Conservation (phyloP, 2,329 filamentous ascomycete genomes). For the Aspergillus luchuensis region DNA sequence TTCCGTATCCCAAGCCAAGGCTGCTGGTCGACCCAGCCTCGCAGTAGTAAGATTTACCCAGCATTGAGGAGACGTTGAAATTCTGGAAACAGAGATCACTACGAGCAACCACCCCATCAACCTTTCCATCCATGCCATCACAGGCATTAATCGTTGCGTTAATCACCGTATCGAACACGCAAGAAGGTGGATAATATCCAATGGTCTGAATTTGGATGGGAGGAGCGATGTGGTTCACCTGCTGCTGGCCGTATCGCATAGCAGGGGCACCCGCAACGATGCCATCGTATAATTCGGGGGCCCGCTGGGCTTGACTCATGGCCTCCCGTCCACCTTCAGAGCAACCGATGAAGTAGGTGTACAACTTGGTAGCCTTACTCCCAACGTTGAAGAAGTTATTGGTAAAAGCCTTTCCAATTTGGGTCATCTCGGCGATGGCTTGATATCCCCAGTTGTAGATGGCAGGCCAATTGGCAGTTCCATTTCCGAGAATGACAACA, state of each 20-base stretch:
- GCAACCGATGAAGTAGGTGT: constrained; percentile 1
- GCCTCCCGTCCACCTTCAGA: not conserved
- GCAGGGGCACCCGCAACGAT: not conserved
- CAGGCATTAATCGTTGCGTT: constrained; percentile 4
- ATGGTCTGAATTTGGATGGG: not conserved
- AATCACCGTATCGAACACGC: not conserved
- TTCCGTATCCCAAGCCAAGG: not conserved
- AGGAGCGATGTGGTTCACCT: constrained; percentile 1
- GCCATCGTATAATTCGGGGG: constrained; percentile 1
- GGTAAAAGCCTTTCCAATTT: constrained; percentile 1
- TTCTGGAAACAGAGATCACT: constrained; percentile 1
- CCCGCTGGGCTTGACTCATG: not conserved
- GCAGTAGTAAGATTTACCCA: not conserved
- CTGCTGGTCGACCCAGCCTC: not conserved
- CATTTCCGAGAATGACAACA: not conserved
- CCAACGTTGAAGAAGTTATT: not conserved
- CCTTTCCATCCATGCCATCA: not conserved
- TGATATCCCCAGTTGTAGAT: constrained; percentile 2
- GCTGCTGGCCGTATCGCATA: constrained; percentile 1
- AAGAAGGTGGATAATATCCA: not conserved
- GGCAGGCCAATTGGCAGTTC: constrained; percentile 2
- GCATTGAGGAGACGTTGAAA: not conserved
- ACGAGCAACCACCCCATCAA: not conserved
- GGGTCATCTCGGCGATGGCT: constrained; percentile 1
- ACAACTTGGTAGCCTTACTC: not conserved